Evolutionary conservation across 1,284 basidiomycete genomes (phyloP), one percentile per base, ranked within the genome.

Genomic region (Porogramme epimiltina): DNA sequence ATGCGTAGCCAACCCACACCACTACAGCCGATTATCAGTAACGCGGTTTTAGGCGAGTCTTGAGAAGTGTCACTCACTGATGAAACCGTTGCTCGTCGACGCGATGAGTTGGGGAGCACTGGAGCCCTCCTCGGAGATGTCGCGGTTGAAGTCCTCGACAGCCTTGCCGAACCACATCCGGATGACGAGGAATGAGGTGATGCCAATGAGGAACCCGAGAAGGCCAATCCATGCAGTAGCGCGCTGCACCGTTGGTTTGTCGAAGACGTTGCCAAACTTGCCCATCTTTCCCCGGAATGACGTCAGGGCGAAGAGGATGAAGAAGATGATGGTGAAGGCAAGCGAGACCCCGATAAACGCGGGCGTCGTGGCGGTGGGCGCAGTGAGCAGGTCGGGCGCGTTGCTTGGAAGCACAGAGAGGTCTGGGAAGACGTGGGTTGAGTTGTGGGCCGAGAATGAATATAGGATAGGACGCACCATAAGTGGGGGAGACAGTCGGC

Each of bases 161-260:
- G 87, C 81, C 67, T 90, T 90, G 23, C 83, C 89, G 55, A 89
- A 88, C 82, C 87, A 91, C 79, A 91, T 88, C 58, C 87, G 82
- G 51, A 87, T 70, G 52, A 91, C 77, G 19, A 89, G 74, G 70
- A 89, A 87, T 13, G 84, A 74, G 6, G 82, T 83, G 52, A 90
- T 68, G n/a, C 86, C 87, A 47, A 88, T 79, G 59, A 90, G 73
- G 66, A 89, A 90, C 11, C 86, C 85, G 54, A 85, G 73, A 42
- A 90, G 74, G 4, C 89, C 89, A 53, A 89, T 74, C 85, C 88
- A 90, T 15, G 87, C 85, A 13, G 84, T 82, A 18, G 72, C 59
- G 23, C 78, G 78, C 53, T 88, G 85, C 6, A 87, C 62, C 18
- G 74, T 55, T 0, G 87, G 85, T 38, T 75, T 82, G 42, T 84